These are phyloP conservation scores for Penicillium longicatenatum DNA, from an alignment of 495 filamentous ascomycete genomes.

Conservation along the genomic window DNA sequence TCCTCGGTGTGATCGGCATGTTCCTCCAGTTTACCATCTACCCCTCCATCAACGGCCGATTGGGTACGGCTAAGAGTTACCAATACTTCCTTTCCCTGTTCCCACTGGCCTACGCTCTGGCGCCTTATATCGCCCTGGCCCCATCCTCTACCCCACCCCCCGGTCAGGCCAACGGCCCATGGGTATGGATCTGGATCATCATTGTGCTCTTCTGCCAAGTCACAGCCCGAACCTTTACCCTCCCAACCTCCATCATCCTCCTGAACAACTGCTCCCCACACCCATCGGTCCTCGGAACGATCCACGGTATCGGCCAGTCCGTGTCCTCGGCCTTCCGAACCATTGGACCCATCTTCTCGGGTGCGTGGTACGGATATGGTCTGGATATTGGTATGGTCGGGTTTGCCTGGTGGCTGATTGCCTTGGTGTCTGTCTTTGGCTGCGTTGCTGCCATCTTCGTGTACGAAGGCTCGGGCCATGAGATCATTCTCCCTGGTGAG, in stretches of 20 bases:
- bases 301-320: conserved; percentile 80
- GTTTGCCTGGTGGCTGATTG: conserved; percentile 75
- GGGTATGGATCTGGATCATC: conserved; percentile 69
- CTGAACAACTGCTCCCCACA: conserved; percentile 85
- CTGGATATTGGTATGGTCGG: conserved; percentile 71
- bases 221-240: conserved; percentile 76
- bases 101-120: conserved; percentile 69
- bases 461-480: conserved; percentile 72
- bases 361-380: conserved; percentile 70
- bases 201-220: conserved; percentile 72
- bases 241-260: conserved; percentile 75
- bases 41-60: conserved; percentile 62
- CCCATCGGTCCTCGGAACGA: conserved; percentile 75
- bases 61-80: conserved; percentile 71
- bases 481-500: conserved; percentile 68
- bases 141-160: conserved; percentile 63
- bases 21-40: conserved; percentile 76
- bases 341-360: conserved; percentile 71
- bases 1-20: conserved; percentile 77
- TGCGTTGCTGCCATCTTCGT: conserved; percentile 66
- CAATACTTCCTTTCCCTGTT: conserved; percentile 70
- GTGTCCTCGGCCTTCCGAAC: conserved; percentile 71
- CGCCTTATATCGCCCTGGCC: conserved; percentile 72
- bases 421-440: conserved; percentile 62
- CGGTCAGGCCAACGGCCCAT: conserved; percentile 61